Conservation (phyloP, 495 filamentous ascomycete species). For the Geoglossum glabrum region DNA sequence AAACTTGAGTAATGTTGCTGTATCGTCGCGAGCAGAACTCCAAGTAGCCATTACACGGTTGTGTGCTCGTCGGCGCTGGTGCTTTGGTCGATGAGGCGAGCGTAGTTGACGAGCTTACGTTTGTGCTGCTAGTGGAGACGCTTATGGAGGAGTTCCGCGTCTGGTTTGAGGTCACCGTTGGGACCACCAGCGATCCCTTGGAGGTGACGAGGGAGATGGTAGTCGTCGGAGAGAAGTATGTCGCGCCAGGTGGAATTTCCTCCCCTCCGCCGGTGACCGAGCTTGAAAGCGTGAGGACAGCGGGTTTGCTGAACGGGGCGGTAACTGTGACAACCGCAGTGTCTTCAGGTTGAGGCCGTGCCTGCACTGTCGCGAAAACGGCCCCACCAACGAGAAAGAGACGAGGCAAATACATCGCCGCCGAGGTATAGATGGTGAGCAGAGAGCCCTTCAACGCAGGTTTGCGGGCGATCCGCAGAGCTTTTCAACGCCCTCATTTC, state of each 20-base stretch:
- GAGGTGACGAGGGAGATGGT: neutral
- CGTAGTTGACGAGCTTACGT: slow-evolving; percentile 15
- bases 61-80: slow-evolving; percentile 35
- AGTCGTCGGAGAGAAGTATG: neutral
- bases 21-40: slow-evolving; percentile 69
- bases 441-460: too few relatives aligned
- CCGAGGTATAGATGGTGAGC: too few relatives aligned
- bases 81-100: slow-evolving; percentile 15
- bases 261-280: neutral
- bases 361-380: neutral
- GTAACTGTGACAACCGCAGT: neutral
- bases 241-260: neutral
- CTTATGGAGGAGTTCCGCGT: neutral
- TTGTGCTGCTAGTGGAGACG: neutral
- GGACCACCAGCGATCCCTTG: neutral
- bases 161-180: neutral
- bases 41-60: slow-evolving; percentile 70
- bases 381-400: neutral
- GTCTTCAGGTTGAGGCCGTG: neutral
- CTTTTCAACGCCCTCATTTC: too few relatives aligned
- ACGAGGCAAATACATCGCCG: neutral
- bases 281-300: neutral
- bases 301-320: neutral
- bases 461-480: too few relatives aligned
- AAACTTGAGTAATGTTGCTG: slow-evolving; percentile 76